These are phyloP conservation scores for Malassezia caprae DNA, from an alignment of 1,284 basidiomycete species.

Conservation along the genomic window DNA sequence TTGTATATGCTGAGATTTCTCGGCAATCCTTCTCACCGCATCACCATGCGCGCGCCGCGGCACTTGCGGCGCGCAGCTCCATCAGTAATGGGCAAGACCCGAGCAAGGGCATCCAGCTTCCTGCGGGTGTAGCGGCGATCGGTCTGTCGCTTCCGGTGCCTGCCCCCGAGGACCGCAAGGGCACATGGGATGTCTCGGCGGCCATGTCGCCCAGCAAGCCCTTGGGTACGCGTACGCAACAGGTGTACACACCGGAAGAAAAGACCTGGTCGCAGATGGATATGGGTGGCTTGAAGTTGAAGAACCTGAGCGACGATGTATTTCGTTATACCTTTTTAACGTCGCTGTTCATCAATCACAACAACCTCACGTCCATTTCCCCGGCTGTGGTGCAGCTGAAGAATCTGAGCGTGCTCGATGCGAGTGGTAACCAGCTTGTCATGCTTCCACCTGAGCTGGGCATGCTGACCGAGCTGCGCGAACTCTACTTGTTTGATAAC, in stretches of 20 bases:
- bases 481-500: conserved; percentile 93
- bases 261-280: conserved; percentile 74
- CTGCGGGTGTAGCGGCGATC: conserved; percentile 46
- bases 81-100: conserved; percentile 51
- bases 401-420: conserved; percentile 79
- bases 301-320: conserved; percentile 71
- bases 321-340: conserved; percentile 89
- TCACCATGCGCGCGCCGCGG: conserved; percentile 55
- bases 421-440: conserved; percentile 76
- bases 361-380: conserved; percentile 69
- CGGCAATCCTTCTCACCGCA: conserved; percentile 53
- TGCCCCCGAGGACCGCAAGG: conserved; percentile 9
- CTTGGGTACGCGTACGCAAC: conserved; percentile 6
- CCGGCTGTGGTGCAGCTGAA: conserved; percentile 72
- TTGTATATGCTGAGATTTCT: conserved; percentile 49
- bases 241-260: conserved; percentile 11
- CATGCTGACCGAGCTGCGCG: conserved; percentile 77
- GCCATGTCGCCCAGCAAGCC: conserved; percentile 17
- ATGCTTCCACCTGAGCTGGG: conserved; percentile 78
- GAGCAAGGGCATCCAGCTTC: conserved; percentile 48
- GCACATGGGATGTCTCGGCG: conserved; percentile 15
- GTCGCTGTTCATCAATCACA: conserved; percentile 95
- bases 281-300: conserved; percentile 88
- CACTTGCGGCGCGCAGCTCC: conserved; percentile 53
- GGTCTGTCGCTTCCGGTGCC: conserved; percentile 40